Conservation (phyloP, 208 protist genomes). For the Crithidia acanthocephali region DNA sequence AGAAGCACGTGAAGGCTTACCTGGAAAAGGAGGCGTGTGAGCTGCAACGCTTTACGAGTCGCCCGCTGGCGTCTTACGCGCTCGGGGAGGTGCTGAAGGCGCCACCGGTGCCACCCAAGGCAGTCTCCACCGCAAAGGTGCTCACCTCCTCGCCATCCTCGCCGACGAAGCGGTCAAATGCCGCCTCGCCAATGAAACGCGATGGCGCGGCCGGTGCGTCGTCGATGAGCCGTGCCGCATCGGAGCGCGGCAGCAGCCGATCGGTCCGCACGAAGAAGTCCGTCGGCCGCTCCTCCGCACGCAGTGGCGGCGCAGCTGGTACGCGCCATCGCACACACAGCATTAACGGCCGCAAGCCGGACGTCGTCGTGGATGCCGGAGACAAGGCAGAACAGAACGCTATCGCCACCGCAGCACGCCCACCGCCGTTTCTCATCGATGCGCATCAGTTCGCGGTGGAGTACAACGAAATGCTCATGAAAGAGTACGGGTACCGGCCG, state of each 20-base stretch:
- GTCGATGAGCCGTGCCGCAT: conserved; percentile 12
- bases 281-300: not conserved
- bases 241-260: conserved; percentile 20
- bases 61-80: conserved; percentile 58
- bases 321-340: conserved; percentile 3
- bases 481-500: conserved; percentile 79
- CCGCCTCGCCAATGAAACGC: conserved; percentile 1
- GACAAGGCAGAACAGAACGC: not conserved
- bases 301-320: not conserved
- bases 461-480: conserved; percentile 74
- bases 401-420: not conserved
- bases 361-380: not conserved
- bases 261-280: conserved; percentile 2
- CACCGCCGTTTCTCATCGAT: conserved; percentile 73
- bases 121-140: not conserved
- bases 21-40: conserved; percentile 45
- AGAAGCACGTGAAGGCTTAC: conserved; percentile 36
- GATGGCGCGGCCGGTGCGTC: not conserved
- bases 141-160: conserved; percentile 5
- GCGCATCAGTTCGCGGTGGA: conserved; percentile 67
- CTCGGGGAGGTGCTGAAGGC: conserved; percentile 68
- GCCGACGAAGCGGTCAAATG: not conserved
- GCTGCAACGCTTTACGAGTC: conserved; percentile 59
- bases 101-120: conserved; percentile 10
- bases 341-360: not conserved